Percentiles rank a stretch among this genome's conserved stretches.
phyloP scores from a whole-genome alignment of 2,329 filamentous ascomycete species.

The Ceratocystis ficicola region DNA sequence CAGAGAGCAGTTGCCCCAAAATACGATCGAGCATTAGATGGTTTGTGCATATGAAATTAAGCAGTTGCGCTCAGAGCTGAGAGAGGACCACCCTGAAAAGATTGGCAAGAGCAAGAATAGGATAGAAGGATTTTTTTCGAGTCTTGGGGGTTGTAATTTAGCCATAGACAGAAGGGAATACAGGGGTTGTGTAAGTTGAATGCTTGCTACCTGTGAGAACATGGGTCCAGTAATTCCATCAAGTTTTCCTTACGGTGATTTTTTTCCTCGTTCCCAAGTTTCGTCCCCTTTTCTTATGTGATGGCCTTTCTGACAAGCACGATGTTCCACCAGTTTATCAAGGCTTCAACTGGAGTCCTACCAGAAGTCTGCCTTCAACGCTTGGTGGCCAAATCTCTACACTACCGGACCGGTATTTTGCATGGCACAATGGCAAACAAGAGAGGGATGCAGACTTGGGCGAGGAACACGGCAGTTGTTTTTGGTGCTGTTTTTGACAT shows the following conservation, averaged over 20 bases:
- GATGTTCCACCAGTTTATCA: too few species aligned
- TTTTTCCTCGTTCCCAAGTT: too few species aligned
- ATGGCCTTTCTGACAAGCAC: too few species aligned
- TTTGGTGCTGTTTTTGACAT: not conserved
- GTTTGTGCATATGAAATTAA: not conserved
- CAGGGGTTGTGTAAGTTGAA: not conserved
- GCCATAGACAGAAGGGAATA: not conserved
- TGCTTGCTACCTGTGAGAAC: not conserved
- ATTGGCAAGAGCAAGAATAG: not conserved
- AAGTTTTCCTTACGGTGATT: too few species aligned
- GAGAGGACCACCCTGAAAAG: not conserved
- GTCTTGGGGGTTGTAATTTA: not conserved
- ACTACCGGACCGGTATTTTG: not conserved
- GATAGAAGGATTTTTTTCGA: not conserved
- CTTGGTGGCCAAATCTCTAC: too few species aligned
- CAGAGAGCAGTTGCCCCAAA: not conserved
- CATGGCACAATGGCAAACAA: not conserved
- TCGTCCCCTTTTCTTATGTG: too few species aligned
- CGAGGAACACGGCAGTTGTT: not conserved
- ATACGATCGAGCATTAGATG: not conserved
- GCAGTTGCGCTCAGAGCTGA: conserved; percentile 3
- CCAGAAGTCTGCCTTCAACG: too few species aligned
- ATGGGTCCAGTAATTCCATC: too few species aligned
- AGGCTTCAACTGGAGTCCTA: too few species aligned
- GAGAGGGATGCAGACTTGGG: too few species aligned